Evolutionary conservation across 2,329 filamentous ascomycete species (phyloP), one percentile per base, ranked within the genome.

Genomic region (Dothideomycetidae sp.): DNA sequence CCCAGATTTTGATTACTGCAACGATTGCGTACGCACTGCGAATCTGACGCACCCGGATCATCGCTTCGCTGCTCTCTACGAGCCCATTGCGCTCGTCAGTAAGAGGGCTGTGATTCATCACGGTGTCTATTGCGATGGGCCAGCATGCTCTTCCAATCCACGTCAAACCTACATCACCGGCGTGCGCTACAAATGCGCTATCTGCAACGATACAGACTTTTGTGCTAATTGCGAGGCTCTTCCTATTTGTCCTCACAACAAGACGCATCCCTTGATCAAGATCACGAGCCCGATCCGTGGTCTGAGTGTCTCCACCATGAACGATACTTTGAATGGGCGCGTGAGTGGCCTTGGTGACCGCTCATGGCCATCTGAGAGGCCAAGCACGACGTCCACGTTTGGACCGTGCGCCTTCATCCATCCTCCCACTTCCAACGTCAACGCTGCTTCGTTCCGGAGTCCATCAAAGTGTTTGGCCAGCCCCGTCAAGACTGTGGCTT

Each of bases 1-100:
- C 66, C 90, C 92, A 30, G 90, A 98, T 59, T 98, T 84, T 81
- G 90, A 98, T 53, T 96, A 82, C 63, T 98, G 90, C 66, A 69
- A 71, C 15, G 66, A 73, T 5, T 98, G 92, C 60, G 59, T 83
- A 41, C 61, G 68, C 49, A 73, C 69, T 47, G 78, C 82, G 31
- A 59, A 62, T 42, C 68, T 74, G 50, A 74, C 71, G 34, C 92
- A 98, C 56, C 75, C 82, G 12, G 69, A 71, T 39, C 90, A 98
- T 59, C 81, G 86, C 47, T 96, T 98, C 54, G 82, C 82, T 10
- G 75, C 84, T 29, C 71, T 98, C 47, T 93, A 90, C 52, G 80
- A 84, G 50, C 73, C 79, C 13, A 66, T 83, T 28, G 63, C 51
- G 52, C 66, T 55, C 52, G 62, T 58, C 42, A 52, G 50, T 36